Percentiles rank a stretch among this genome's conserved stretches.
These are phyloP conservation scores for Globisporangium spinosum DNA, from an alignment of 352 stramenopile species.

Conservation along the genomic window DNA sequence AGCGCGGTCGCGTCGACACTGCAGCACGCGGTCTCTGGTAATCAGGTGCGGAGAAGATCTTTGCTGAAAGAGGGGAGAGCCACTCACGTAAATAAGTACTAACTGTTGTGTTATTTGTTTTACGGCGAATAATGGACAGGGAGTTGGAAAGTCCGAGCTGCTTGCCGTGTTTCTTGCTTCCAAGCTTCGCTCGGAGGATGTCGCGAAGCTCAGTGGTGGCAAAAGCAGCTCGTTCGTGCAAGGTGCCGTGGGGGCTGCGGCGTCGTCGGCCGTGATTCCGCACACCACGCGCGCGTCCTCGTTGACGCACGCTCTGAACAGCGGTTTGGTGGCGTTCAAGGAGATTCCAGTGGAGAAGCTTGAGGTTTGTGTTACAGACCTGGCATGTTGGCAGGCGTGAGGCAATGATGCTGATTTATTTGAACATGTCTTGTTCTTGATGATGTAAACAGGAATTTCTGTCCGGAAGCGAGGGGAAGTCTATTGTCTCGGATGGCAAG, in stretches of 20 bases:
- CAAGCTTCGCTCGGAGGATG: constrained; percentile 38
- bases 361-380: constrained; percentile 8
- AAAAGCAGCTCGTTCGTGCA: constrained; percentile 41
- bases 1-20: constrained; percentile 32
- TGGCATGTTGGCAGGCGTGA: not conserved
- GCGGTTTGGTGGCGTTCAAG: constrained; percentile 6
- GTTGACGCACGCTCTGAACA: constrained; percentile 23
- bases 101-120: not conserved
- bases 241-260: constrained; percentile 34
- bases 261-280: constrained; percentile 64
- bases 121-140: not conserved
- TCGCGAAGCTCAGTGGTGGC: constrained; percentile 33
- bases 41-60: constrained; percentile 9
- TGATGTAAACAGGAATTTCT: constrained; percentile 11
- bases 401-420: not conserved
- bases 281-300: constrained; percentile 60
- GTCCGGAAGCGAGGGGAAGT: constrained; percentile 15
- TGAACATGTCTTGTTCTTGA: not conserved
- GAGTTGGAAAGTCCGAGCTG: constrained; percentile 31
- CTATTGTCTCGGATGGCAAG: constrained; percentile 46
- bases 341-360: constrained; percentile 24
- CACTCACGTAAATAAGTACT: not conserved
- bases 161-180: constrained; percentile 57
- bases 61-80: not conserved
- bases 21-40: constrained; percentile 6